Conservation (phyloP, 257 asterid species). For the Salvia miltiorrhiza region DNA sequence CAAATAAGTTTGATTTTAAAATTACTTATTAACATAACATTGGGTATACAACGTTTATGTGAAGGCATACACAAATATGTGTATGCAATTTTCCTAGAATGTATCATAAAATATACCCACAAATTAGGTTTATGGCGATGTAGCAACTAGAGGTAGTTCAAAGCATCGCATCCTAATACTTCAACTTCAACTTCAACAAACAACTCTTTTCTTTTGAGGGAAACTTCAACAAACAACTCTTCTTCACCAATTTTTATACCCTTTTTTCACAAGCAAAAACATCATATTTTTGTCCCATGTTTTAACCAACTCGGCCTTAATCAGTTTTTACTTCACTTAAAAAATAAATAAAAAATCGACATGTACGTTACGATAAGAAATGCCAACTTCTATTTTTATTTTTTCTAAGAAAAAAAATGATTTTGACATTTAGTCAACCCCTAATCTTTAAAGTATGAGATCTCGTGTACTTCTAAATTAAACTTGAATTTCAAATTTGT, state of each 20-base stretch:
- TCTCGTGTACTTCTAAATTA: neutral
- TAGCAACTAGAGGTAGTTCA: conserved; percentile 29
- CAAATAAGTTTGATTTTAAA: no score
- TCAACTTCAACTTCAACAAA: conserved; percentile 25
- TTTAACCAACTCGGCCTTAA: neutral
- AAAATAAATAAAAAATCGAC: neutral
- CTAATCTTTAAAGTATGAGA: neutral
- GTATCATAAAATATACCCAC: no score
- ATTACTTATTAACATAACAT: no score
- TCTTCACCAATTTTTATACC: neutral
- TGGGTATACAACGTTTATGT: no score
- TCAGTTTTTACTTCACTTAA: neutral
- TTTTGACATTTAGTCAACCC: neutral
- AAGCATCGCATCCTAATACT: conserved; percentile 14
- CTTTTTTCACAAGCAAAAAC: conserved; percentile 3
- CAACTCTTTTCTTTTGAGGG: no score
- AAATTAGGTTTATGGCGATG: no score
- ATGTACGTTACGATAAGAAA: neutral
- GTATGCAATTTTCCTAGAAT: no score
- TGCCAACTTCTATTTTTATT: neutral
- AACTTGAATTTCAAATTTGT: neutral
- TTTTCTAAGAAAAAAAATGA: no score
- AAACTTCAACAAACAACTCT: conserved; percentile 17
- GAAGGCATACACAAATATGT: no score
- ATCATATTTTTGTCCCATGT: neutral